Conservation (phyloP, 2,329 filamentous ascomycete genomes). For the Fusarium marasasianum region DNA sequence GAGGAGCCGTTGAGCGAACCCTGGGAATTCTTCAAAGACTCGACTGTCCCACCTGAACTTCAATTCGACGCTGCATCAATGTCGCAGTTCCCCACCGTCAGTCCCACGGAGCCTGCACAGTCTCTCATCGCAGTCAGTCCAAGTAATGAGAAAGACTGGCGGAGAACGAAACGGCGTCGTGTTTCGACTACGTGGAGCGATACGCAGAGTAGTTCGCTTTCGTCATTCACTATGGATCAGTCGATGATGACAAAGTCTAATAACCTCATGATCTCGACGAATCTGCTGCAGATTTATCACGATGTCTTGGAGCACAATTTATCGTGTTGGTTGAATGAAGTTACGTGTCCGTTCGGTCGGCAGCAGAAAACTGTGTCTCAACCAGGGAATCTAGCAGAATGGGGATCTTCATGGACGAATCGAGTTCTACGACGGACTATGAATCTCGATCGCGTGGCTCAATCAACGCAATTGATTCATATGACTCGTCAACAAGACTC, state of each 20-base stretch:
- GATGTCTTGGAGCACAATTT: conserved; percentile 63
- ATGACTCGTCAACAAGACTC: conserved; percentile 42
- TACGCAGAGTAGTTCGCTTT: conserved; percentile 11
- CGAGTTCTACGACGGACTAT: conserved; percentile 58
- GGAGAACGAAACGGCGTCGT: conserved; percentile 3
- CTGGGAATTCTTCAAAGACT: conserved; percentile 3
- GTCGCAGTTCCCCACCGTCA: neutral
- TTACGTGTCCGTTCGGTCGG: conserved; percentile 56
- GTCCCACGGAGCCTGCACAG: neutral
- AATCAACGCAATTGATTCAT: conserved; percentile 49
- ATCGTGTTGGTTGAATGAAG: conserved; percentile 62
- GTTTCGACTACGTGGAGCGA: conserved; percentile 2
- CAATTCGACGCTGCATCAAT: neutral
- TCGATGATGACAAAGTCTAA: conserved; percentile 44
- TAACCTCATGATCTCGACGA: conserved; percentile 52
- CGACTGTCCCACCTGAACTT: neutral
- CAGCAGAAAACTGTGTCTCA: conserved; percentile 37
- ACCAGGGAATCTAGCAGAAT: conserved; percentile 2
- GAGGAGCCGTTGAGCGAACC: neutral
- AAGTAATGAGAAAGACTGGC: neutral
- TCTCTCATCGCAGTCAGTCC: neutral
- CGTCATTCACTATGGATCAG: conserved; percentile 21
- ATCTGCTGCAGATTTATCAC: conserved; percentile 60
- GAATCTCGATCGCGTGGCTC: conserved; percentile 55
- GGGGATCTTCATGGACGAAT: conserved; percentile 56